phyloP scores from a whole-genome alignment of 2,329 filamentous ascomycete species.

The Fusarium sp. region DNA sequence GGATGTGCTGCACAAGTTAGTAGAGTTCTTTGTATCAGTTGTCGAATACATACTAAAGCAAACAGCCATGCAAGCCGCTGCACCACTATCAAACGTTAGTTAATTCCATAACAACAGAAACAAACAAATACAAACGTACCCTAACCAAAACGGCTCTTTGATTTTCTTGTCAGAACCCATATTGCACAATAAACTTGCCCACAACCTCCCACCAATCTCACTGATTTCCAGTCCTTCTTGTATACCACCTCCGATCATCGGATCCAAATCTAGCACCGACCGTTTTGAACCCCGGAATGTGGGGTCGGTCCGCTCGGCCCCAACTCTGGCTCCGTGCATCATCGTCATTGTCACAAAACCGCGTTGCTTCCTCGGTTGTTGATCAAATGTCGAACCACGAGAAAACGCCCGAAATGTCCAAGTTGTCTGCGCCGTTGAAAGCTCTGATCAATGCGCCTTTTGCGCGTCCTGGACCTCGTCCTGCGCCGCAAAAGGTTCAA shows the following conservation, averaged over 20 bases:
- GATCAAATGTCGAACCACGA: conserved; percentile 39
- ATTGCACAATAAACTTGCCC: neutral
- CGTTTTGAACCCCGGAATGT: conserved; percentile 39
- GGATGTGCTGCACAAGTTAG: conserved; percentile 57
- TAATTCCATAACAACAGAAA: neutral
- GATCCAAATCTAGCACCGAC: conserved; percentile 36
- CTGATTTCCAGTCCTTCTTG: conserved; percentile 28
- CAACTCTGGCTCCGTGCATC: conserved; percentile 39
- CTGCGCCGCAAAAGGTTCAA: conserved; percentile 74
- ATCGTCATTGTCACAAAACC: conserved; percentile 39
- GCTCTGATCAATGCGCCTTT: conserved; percentile 80
- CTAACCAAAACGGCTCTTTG: conserved; percentile 63
- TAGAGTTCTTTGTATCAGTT: accelerated
- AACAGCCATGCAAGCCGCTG: conserved; percentile 62
- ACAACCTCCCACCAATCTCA: neutral
- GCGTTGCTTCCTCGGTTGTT: conserved; percentile 23
- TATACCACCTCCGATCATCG: conserved; percentile 23
- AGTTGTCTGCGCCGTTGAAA: conserved; percentile 80
- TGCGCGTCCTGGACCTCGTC: conserved; percentile 75
- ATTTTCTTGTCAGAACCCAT: conserved; percentile 43
- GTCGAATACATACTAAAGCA: conserved; percentile 59
- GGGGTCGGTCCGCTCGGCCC: conserved; percentile 33
- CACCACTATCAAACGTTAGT: conserved; percentile 53
- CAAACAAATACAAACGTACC: conserved; percentile 49
- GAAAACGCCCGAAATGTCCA: conserved; percentile 71